These are phyloP conservation scores for Dactylonectria macrodidyma DNA, from an alignment of 2,329 filamentous ascomycete genomes.

Conservation along the genomic window DNA sequence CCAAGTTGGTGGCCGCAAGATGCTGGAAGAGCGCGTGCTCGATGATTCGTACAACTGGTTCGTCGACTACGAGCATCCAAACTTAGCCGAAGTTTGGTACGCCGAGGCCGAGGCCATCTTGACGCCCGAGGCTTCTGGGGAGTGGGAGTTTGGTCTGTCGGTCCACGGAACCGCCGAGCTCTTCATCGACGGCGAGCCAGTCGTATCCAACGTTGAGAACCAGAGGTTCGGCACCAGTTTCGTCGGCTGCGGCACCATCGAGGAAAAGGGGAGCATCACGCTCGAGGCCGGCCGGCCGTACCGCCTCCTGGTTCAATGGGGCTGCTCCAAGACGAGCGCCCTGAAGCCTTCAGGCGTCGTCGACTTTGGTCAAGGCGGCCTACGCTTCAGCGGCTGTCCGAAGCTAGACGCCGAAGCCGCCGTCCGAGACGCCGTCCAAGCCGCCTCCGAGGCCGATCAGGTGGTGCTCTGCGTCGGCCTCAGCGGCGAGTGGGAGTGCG, in stretches of 20 bases:
- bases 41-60: conserved; percentile 45
- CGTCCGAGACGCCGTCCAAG: conserved; percentile 30
- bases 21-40: conserved; percentile 42
- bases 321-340: conserved; percentile 26
- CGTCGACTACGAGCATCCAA: conserved; percentile 46
- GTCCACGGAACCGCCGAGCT: conserved; percentile 53
- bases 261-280: conserved; percentile 44
- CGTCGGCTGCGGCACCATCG: conserved; percentile 52
- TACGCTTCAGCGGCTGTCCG: conserved; percentile 35
- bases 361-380: conserved; percentile 33
- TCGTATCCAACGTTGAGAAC: conserved; percentile 49
- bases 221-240: conserved; percentile 53
- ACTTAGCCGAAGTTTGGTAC: conserved; percentile 42
- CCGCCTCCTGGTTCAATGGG: conserved; percentile 32
- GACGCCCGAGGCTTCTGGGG: conserved; percentile 37
- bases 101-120: conserved; percentile 43
- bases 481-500: conserved; percentile 38
- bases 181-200: conserved; percentile 50
- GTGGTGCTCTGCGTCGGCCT: conserved; percentile 36
- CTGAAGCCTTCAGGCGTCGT: conserved; percentile 33
- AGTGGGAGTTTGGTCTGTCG: conserved; percentile 52
- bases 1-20: neutral
- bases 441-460: conserved; percentile 31
- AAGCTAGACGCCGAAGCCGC: conserved; percentile 27
- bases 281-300: conserved; percentile 34